Evolutionary conservation across 2,329 filamentous ascomycete genomes (phyloP), one percentile per base, ranked within the genome.

Genomic region (Neophaeococcomyces aloes): DNA sequence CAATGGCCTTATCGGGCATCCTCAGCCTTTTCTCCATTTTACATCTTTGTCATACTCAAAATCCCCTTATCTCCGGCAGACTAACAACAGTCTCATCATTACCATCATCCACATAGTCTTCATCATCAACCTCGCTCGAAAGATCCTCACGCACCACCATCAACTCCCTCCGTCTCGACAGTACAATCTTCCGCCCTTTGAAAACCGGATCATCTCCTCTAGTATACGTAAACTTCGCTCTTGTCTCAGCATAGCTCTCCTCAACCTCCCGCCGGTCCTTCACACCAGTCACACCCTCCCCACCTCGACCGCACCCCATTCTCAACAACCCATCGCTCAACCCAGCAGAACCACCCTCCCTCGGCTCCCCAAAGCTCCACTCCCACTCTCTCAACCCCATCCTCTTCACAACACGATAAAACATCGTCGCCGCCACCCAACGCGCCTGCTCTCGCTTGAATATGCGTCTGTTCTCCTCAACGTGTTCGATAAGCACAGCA

Each of bases 311-410:
- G n/a, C 35, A 7, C 18, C 3, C 6, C 5, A 5, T 36, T 3
- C 17, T 34, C 14, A 15, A 18, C 7, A n/a, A 15, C n/a, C 27
- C 35, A n/a, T 10, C 19, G 10, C 10, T 23, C 4, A 5, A n/a
- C 14, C 7, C 10, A 14, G 19, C 34, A 36, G n/a, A 13, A 4
- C 18, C 15, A 36, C 5, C 5, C 10, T 40, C 37, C 17, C 3
- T 7, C n/a, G 17, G 27, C 29, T 41, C 38, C 7, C 29, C 29
- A n/a, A 32, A 32, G 15, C 29, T 32, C 29, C 29, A 41, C 29
- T 41, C 38, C 38, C 38, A 41, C 29, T 32, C 38, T 29, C 29
- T 17, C 27, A 41, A 15, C 3, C 38, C 38, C 19, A 41, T 17
- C 7, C 11, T 31, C 14, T 18, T 41, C 11, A 7, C 23, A 3